phyloP scores from a whole-genome alignment of 371 early-diverging fungal genomes.

The Rhizopus stolonifer region DNA sequence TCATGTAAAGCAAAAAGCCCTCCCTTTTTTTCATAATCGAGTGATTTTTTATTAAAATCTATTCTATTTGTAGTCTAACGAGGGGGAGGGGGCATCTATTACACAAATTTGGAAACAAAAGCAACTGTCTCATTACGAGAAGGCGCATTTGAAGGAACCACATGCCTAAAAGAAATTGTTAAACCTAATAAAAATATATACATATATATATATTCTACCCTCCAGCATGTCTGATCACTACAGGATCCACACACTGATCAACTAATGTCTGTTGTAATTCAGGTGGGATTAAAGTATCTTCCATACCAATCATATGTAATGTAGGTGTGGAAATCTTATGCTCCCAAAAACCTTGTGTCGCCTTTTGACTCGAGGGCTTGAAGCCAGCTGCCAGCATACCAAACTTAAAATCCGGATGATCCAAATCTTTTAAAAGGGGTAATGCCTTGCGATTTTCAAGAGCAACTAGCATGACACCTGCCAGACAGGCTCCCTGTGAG shows the following conservation, averaged over 20 bases:
- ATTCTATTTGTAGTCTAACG: not conserved
- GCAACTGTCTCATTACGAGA: slow-evolving; percentile 57
- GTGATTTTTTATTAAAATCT: not conserved
- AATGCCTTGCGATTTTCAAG: slow-evolving; percentile 36
- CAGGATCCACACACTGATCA: slow-evolving; percentile 36
- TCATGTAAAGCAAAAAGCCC: too few relatives aligned
- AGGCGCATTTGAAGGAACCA: slow-evolving; percentile 66
- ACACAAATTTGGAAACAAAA: slow-evolving; percentile 53
- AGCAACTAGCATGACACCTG: slow-evolving; percentile 55
- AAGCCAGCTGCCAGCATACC: slow-evolving; percentile 66
- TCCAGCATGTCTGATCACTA: slow-evolving; percentile 43
- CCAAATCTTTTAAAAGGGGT: slow-evolving; percentile 36
- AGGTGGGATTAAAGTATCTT: slow-evolving; percentile 54
- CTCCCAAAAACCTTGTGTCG: slow-evolving; percentile 39
- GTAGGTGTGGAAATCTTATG: slow-evolving; percentile 53
- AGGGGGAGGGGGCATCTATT: not conserved
- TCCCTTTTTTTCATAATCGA: too few relatives aligned
- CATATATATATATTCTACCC: slow-evolving; percentile 33
- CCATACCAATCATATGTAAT: slow-evolving; percentile 68
- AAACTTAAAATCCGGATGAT: slow-evolving; percentile 57
- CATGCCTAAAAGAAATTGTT: slow-evolving; percentile 46
- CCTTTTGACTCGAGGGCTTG: slow-evolving; percentile 35
- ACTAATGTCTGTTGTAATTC: slow-evolving; percentile 44
- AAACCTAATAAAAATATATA: slow-evolving; percentile 2
- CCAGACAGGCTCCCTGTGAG: slow-evolving; percentile 71